Evolutionary conservation across 352 stramenopile genomes (phyloP).

Genomic region (Nothophytophthora sp.): DNA sequence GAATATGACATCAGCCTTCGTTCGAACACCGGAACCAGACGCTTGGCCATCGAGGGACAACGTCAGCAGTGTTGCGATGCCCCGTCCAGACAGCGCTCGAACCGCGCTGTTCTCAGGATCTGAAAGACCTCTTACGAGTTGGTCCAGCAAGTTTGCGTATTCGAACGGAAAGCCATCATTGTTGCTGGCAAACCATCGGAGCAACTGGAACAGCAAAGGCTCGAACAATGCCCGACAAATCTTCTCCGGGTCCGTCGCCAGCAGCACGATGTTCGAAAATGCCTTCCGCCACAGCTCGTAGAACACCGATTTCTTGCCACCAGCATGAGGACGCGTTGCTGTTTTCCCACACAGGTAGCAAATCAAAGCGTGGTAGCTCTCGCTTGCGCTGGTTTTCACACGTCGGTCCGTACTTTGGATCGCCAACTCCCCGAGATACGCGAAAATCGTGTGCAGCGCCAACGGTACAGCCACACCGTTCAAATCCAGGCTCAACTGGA

Average conservation of each 20-base stretch:
- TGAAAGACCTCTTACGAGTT: slow-evolving; percentile 56
- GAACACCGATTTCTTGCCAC: slow-evolving; percentile 64
- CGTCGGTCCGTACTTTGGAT: slow-evolving; percentile 50
- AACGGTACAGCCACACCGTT: slow-evolving; percentile 42
- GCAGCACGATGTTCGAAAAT: slow-evolving; percentile 49
- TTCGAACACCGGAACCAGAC: too few species aligned
- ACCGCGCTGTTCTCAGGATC: slow-evolving; percentile 48
- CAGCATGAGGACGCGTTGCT: slow-evolving; percentile 57
- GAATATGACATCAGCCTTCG: slow-evolving; percentile 57
- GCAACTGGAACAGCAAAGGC: slow-evolving; percentile 70
- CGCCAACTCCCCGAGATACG: slow-evolving; percentile 52
- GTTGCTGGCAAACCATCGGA: slow-evolving; percentile 66
- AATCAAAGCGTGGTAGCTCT: slow-evolving; percentile 71
- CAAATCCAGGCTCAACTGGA: slow-evolving; percentile 48
- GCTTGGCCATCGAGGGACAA: slow-evolving; percentile 38
- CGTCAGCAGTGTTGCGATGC: slow-evolving; percentile 56
- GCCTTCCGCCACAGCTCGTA: slow-evolving; percentile 53
- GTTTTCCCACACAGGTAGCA: slow-evolving; percentile 77
- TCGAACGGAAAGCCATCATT: slow-evolving; percentile 68
- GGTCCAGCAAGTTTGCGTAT: slow-evolving; percentile 59
- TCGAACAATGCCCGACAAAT: slow-evolving; percentile 74
- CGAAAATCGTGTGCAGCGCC: slow-evolving; percentile 47
- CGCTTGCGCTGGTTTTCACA: slow-evolving; percentile 61
- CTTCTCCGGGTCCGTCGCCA: slow-evolving; percentile 73
- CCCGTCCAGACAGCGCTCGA: slow-evolving; percentile 63